These are phyloP conservation scores for Pachyrhizus erosus DNA, from an alignment of 306 rosid species.

Conservation along the genomic window DNA sequence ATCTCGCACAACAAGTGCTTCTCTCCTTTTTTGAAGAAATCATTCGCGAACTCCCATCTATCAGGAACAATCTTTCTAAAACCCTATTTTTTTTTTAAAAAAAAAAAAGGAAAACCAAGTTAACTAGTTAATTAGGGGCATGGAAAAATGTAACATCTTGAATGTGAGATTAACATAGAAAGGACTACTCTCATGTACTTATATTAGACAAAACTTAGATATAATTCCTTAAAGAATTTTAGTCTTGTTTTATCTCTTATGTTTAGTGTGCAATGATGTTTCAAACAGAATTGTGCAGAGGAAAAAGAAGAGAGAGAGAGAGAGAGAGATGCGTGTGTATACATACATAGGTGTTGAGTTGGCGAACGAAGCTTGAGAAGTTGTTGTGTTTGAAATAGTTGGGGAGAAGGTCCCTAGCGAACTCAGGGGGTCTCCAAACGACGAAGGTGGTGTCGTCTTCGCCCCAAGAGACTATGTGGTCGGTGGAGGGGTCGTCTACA, in stretches of 20 bases:
- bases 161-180: neutral
- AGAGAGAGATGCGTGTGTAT: neutral
- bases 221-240: too few relatives aligned
- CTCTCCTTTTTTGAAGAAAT: conserved; percentile 89
- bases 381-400: conserved; percentile 98
- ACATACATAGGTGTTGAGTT: conserved; percentile 90
- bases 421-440: conserved; percentile 97
- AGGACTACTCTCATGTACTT: too few relatives aligned
- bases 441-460: conserved; percentile 92
- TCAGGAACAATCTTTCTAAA: conserved; percentile 98
- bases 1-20: conserved; percentile 92
- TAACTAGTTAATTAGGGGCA: neutral
- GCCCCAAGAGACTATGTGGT: conserved; percentile 98
- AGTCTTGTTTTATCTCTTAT: too few relatives aligned
- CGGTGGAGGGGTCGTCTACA: conserved; percentile 86
- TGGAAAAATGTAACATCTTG: neutral
- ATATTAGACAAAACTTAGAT: too few relatives aligned
- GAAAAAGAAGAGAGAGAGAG: neutral
- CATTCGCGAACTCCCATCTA: conserved; percentile 98
- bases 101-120: neutral
- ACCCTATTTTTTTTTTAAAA: conserved; percentile 81
- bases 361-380: conserved; percentile 98
- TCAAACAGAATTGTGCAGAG: neutral
- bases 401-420: conserved; percentile 95
- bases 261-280: neutral